These are phyloP conservation scores for Mycena rebaudengoi DNA, from an alignment of 768 basidiomycete genomes.

Conservation along the genomic window DNA sequence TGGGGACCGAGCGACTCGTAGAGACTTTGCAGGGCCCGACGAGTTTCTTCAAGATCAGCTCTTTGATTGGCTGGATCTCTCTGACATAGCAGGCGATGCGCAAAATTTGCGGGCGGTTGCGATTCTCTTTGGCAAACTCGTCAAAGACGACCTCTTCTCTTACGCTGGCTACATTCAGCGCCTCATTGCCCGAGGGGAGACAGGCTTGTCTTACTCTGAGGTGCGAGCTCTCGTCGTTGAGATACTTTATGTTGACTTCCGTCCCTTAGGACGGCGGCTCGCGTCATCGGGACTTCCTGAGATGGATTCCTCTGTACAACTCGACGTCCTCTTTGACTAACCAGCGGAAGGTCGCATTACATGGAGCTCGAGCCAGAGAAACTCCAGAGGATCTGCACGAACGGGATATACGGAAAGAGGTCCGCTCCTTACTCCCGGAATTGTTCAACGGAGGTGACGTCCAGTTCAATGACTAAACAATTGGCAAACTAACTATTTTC, in stretches of 20 bases:
- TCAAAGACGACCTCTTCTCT: constrained; percentile 75
- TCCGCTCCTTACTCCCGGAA: constrained; percentile 69
- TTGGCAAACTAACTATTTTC: not conserved
- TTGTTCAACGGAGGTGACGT: constrained; percentile 67
- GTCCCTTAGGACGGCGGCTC: constrained; percentile 54
- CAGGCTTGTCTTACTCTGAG: constrained; percentile 61
- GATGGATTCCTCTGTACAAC: constrained; percentile 75
- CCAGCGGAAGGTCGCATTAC: constrained; percentile 74
- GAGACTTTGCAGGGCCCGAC: constrained; percentile 66
- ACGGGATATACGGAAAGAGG: constrained; percentile 74
- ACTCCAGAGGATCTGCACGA: constrained; percentile 78
- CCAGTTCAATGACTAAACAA: not conserved
- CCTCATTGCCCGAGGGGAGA: constrained; percentile 81
- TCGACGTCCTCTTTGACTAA: constrained; percentile 65
- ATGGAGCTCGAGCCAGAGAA: constrained; percentile 73
- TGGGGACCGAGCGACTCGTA: constrained; percentile 68
- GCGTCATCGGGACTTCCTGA: constrained; percentile 73
- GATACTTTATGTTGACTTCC: not conserved
- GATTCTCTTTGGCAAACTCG: constrained; percentile 75
- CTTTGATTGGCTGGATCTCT: constrained; percentile 83
- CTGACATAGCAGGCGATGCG: constrained; percentile 64
- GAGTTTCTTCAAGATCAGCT: constrained; percentile 77
- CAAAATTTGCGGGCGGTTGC: constrained; percentile 68
- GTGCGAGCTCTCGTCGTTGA: constrained; percentile 41
- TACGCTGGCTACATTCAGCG: constrained; percentile 81